A percentile compares a stretch with the other conserved stretches of the same genome.
phyloP scores from a whole-genome alignment of 768 basidiomycete species.

The Amanita jacksonii region DNA sequence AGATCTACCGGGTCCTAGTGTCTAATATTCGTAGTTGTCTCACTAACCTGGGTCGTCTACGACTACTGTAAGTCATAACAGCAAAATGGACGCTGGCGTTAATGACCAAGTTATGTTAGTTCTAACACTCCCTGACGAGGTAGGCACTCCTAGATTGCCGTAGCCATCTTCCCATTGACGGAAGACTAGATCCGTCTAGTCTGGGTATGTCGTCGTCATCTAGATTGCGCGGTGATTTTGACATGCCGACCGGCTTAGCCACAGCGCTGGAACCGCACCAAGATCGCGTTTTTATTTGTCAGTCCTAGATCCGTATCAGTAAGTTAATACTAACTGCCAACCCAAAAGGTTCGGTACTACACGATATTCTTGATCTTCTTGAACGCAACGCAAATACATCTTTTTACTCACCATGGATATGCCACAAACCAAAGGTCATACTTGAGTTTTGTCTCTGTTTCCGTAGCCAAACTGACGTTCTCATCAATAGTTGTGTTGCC shows the following conservation, averaged over 20 bases:
- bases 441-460: neutral
- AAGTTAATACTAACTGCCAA: neutral
- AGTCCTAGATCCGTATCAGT: neutral
- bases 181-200: neutral
- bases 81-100: neutral
- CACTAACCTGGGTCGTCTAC: constrained; percentile 2
- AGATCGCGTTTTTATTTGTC: neutral
- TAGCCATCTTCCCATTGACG: no score
- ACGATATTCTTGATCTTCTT: neutral
- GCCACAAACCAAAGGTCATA: constrained; percentile 24
- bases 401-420: constrained; percentile 23
- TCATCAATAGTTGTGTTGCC: constrained; percentile 28
- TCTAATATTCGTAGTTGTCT: neutral
- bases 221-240: no score
- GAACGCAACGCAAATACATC: neutral
- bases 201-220: neutral
- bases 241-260: neutral
- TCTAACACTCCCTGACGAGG: neutral
- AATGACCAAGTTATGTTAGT: neutral
- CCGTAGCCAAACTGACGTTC: neutral
- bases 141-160: neutral
- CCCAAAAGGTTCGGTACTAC: constrained; percentile 1
- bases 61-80: constrained; percentile 3
- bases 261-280: constrained; percentile 1
- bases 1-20: neutral